Evolutionary conservation across 352 stramenopile genomes (phyloP), one percentile per base, ranked within the genome.

Genomic region (Phytopythium sindhum): DNA sequence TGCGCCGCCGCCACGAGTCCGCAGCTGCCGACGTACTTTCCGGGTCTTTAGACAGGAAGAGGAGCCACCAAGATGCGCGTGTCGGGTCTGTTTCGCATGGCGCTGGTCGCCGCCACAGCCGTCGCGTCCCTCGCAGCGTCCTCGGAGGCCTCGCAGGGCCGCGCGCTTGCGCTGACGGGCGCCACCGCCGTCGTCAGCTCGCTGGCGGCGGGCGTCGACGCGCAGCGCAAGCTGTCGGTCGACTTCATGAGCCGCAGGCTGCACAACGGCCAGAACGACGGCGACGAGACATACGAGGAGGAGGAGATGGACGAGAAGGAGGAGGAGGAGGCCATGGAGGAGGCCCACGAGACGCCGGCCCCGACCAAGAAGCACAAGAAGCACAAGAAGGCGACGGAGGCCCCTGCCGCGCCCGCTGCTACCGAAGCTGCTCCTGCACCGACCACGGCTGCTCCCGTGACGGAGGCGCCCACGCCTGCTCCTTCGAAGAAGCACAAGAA

Each of bases 311-410:
- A 72, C 23, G 61, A 72, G 58, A 61, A 63, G 24, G 62, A 73
- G 55, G 42, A 60, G 21, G 58, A 65, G 2, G 51, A 69, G 5
- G 53, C 62, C 0, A 65, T 68, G 3, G 58, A 68, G 0, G 67
- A 66, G 26, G 73, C 52, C 0, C 56, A 57, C 19, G 23, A 54
- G 48, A 66, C 59, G 2, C 57, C 68, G 15, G 54, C 64, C 0
- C 60, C 75, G 0, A 80, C 65, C 57, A 83, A 80, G 61, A 81
- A 84, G 50, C 70, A 83, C 53, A 84, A 69, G 64, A 83, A 80
- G 61, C 79, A 84, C 39, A 72, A 83, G 57, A 77, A 85, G 60
- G 63, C 71, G 47, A 71, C 73, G 29, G 57, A 24, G 23, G 29
- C 51, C 28, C 51, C 51, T 14, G 44, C 12, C 10, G 44, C 23